Conservation (phyloP, 805 yeast genomes). For the Suhomyces xylopsoci region DNA sequence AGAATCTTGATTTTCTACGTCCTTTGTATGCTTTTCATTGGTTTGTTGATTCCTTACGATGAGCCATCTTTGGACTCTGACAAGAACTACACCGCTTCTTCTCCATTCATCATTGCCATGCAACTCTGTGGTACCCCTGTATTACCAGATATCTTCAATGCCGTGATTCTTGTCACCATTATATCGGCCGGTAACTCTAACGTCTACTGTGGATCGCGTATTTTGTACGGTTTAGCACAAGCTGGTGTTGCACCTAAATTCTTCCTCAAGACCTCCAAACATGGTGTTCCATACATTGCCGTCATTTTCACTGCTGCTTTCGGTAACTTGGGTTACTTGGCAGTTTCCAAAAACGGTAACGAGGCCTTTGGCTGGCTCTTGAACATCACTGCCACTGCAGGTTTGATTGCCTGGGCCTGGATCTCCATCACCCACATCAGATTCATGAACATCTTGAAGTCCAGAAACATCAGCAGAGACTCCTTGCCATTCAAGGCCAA, state of each 20-base stretch:
- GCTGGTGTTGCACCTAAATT: conserved; percentile 55
- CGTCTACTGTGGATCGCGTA: conserved; percentile 68
- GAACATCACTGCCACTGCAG: conserved; percentile 75
- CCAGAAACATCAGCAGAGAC: conserved; percentile 64
- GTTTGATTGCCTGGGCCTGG: conserved; percentile 70
- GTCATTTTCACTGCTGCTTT: conserved; percentile 57
- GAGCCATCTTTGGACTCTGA: conserved; percentile 48
- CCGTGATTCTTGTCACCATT: conserved; percentile 61
- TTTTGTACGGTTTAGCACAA: conserved; percentile 62
- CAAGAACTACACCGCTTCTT: conserved; percentile 45
- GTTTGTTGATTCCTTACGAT: conserved; percentile 65
- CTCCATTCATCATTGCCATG: conserved; percentile 75
- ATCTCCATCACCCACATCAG: conserved; percentile 64
- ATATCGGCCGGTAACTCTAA: conserved; percentile 81
- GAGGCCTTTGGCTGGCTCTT: conserved; percentile 70
- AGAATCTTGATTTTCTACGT: conserved; percentile 68
- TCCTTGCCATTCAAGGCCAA: conserved; percentile 71
- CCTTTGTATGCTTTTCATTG: conserved; percentile 62
- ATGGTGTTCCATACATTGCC: conserved; percentile 61
- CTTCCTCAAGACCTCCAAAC: conserved; percentile 46
- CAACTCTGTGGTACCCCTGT: conserved; percentile 63
- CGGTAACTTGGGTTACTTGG: conserved; percentile 65
- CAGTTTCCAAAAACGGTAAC: conserved; percentile 48
- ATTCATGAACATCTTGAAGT: conserved; percentile 62
- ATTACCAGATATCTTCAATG: conserved; percentile 69